Conservation (phyloP, 2,329 filamentous ascomycete genomes). For the Rutstroemia sp. region DNA sequence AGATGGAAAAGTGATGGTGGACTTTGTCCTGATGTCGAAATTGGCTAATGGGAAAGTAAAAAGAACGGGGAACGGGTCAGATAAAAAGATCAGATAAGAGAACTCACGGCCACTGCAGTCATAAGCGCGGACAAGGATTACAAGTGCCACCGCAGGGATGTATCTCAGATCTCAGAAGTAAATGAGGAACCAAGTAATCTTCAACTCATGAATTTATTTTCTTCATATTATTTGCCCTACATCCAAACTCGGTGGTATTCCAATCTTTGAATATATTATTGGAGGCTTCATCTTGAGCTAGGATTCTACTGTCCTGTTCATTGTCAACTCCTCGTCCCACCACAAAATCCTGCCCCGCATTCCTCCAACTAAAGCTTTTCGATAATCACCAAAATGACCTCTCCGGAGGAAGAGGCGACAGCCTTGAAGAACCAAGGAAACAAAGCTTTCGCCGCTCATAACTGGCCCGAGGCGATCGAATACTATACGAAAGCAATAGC, state of each 20-base stretch:
- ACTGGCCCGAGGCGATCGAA: constrained; percentile 77
- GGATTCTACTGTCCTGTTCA: background rate
- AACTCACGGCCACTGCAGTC: too few species aligned
- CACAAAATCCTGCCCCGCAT: background rate
- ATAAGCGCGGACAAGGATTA: too few species aligned
- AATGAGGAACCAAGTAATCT: too few species aligned
- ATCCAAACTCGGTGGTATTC: background rate
- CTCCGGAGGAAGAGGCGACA: constrained; percentile 57
- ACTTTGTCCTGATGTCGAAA: too few species aligned
- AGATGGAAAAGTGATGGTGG: too few species aligned
- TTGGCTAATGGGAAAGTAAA: too few species aligned
- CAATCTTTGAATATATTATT: too few species aligned
- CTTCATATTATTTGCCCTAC: too few species aligned
- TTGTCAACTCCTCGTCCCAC: background rate
- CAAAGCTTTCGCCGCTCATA: constrained; percentile 79
- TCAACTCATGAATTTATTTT: too few species aligned
- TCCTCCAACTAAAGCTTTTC: constrained; percentile 1
- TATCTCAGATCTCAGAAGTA: too few species aligned
- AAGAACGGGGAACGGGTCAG: background rate
- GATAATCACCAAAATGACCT: constrained; percentile 18
- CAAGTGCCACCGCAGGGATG: too few species aligned
- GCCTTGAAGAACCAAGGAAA: constrained; percentile 92
- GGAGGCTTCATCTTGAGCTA: too few species aligned
- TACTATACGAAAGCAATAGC: constrained; percentile 85
- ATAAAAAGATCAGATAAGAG: background rate